phyloP scores from a whole-genome alignment of 805 yeast species.

The Lachancea thermotolerans region DNA sequence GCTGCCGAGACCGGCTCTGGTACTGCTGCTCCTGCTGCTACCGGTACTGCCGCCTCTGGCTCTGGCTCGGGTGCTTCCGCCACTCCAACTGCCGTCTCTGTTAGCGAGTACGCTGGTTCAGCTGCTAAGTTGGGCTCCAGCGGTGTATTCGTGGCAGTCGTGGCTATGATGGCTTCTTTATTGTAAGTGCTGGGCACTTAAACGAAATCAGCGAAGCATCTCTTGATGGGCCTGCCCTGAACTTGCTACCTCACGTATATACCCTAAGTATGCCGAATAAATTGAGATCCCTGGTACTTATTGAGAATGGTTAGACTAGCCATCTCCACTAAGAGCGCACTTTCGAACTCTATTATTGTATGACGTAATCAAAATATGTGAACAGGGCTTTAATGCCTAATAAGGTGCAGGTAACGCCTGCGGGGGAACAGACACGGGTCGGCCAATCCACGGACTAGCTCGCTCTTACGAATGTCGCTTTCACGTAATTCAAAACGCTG shows the following conservation, averaged over 20 bases:
- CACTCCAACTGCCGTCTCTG: conserved; percentile 2
- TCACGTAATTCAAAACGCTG: too few relatives aligned
- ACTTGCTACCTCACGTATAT: background rate
- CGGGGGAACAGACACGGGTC: too few relatives aligned
- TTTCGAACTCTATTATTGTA: too few relatives aligned
- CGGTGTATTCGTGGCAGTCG: conserved; percentile 3
- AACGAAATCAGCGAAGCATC: too few relatives aligned
- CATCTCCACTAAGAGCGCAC: too few relatives aligned
- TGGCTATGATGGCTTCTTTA: conserved; percentile 5
- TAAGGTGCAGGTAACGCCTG: too few relatives aligned
- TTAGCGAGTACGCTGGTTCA: conserved; percentile 5
- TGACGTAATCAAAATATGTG: too few relatives aligned
- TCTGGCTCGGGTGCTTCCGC: conserved; percentile 2
- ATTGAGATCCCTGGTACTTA: background rate
- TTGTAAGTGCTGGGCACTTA: conserved; percentile 1
- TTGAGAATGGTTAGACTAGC: background rate
- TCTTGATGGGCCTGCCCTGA: background rate
- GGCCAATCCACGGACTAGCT: too few relatives aligned
- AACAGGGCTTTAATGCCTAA: too few relatives aligned
- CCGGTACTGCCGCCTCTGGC: background rate
- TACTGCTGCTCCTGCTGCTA: background rate
- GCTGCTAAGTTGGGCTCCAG: conserved; percentile 3
- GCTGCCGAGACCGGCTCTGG: background rate
- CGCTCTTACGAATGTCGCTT: too few relatives aligned
- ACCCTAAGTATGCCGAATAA: too few relatives aligned